Evolutionary conservation across 2,329 filamentous ascomycete genomes (phyloP), one percentile per base, ranked within the genome.

Genomic region (Diplodia seriata): DNA sequence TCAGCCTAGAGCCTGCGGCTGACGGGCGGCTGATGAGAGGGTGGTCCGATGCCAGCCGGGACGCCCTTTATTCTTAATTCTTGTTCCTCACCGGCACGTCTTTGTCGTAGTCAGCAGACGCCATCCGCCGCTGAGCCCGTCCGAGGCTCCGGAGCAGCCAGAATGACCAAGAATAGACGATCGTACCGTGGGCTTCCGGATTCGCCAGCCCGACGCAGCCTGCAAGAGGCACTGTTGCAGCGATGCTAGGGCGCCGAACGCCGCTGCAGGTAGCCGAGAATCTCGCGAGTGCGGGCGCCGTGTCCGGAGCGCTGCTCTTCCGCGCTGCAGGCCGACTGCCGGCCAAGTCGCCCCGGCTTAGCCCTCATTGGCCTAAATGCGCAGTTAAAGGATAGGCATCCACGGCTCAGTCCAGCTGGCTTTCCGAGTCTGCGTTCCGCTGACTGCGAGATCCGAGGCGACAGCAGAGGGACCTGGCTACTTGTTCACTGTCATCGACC

Each of bases 401-500:
- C 40, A 43, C 57, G 31, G 59, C 29, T n/a, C n/a, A 26, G 9
- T 15, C 26, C 12, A 23, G 26, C 47, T 49, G 29, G 59, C 18
- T 26, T 36, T 51, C 59, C 59, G 59, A 38, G 29, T 8, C 20
- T 15, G 11, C 59, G 47, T 51, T 63, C 59, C 59, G 59, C 47
- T 36, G 47, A 23, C 59, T 51, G 47, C 47, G 43, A 51, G 59
- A 63, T 29, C 59, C 59, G 59, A 63, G 59, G 59, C 56, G 38
- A 47, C 23, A n/a, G 36, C 38, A 36, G 36, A 14, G n/a, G 20
- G 14, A 36, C 29, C 51, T n/a, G 51, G n/a, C 54, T 14, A 14
- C 40, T 50, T 50, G 57, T 33, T 43, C 23, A 40, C 57, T 62
- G 57, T 62, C 40, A 62, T 62, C 59, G 59, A 63, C 38, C 59